phyloP scores from a whole-genome alignment of 495 filamentous ascomycete species.

The Acidiella bohemica region DNA sequence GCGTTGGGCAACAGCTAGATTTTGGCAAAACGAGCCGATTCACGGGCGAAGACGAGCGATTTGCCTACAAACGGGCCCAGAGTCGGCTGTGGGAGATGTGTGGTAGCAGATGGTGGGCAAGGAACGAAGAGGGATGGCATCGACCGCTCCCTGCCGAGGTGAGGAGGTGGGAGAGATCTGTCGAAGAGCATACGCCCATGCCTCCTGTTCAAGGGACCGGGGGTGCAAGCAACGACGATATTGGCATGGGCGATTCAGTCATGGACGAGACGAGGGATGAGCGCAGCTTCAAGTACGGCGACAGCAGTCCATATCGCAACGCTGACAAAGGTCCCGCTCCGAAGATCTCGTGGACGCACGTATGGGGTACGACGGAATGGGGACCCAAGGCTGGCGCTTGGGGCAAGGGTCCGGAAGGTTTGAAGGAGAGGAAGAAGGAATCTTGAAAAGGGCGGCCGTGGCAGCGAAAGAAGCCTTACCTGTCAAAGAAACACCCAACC shows the following conservation, averaged over 20 bases:
- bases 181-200: neutral
- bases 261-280: constrained; percentile 23
- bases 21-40: constrained; percentile 46
- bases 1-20: constrained; percentile 26
- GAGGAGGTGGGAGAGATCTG: constrained; percentile 42
- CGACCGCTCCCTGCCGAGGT: constrained; percentile 45
- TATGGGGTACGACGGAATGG: constrained; percentile 41
- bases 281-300: constrained; percentile 13
- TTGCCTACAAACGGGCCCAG: constrained; percentile 54
- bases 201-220: neutral
- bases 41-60: constrained; percentile 59
- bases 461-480: no score
- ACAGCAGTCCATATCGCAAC: constrained; percentile 28
- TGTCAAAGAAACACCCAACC: no score
- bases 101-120: constrained; percentile 46
- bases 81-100: constrained; percentile 62
- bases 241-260: constrained; percentile 28
- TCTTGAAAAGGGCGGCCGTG: no score
- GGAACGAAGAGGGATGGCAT: constrained; percentile 45
- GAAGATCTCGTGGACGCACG: constrained; percentile 36
- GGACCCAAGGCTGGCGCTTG: constrained; percentile 40
- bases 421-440: constrained; percentile 22
- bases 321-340: constrained; percentile 32
- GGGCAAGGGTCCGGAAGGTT: constrained; percentile 37
- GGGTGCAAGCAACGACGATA: constrained; percentile 17